Conservation (phyloP, 2,329 filamentous ascomycete species). For the Ceratocystis smalleyi region DNA sequence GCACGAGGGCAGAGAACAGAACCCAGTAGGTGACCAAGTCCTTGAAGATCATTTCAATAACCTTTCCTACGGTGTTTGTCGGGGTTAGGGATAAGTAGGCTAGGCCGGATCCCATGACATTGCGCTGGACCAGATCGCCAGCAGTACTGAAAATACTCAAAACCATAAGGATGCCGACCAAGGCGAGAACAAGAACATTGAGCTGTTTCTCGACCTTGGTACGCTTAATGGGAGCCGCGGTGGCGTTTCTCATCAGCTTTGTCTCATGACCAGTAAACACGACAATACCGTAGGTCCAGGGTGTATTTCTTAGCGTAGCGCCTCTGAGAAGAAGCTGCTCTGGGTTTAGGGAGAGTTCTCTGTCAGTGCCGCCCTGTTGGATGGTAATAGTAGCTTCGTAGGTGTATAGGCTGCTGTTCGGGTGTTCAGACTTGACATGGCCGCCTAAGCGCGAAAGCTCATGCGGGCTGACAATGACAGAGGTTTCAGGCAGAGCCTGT, state of each 20-base stretch:
- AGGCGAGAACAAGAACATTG: slow-evolving; percentile 80
- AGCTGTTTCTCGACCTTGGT: slow-evolving; percentile 91
- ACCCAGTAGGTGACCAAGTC: slow-evolving; percentile 99
- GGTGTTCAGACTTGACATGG: slow-evolving; percentile 82
- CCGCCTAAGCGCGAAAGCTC: slow-evolving; percentile 78
- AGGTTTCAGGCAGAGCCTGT: slow-evolving; percentile 86
- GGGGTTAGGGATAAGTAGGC: slow-evolving; percentile 55
- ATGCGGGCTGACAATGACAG: slow-evolving; percentile 66
- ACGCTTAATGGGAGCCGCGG: slow-evolving; percentile 90
- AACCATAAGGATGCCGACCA: slow-evolving; percentile 67
- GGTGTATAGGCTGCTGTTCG: slow-evolving; percentile 95
- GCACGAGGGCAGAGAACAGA: slow-evolving; percentile 86
- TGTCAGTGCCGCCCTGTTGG: slow-evolving; percentile 78
- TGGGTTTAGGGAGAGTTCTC: slow-evolving; percentile 74
- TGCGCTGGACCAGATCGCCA: slow-evolving; percentile 70
- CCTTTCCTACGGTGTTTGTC: slow-evolving; percentile 36
- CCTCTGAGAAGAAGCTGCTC: slow-evolving; percentile 88
- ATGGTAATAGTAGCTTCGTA: slow-evolving; percentile 94
- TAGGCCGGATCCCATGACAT: slow-evolving; percentile 45
- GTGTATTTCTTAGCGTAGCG: slow-evolving; percentile 86
- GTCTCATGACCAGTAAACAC: slow-evolving; percentile 74
- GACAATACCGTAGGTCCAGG: slow-evolving; percentile 83
- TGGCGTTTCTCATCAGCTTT: slow-evolving; percentile 97
- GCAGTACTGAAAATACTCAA: slow-evolving; percentile 83
- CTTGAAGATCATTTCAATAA: slow-evolving; percentile 71